Base-by-base conservation (phyloP, 768 basidiomycete species). In the Xerocomellus intermedius region DNA sequence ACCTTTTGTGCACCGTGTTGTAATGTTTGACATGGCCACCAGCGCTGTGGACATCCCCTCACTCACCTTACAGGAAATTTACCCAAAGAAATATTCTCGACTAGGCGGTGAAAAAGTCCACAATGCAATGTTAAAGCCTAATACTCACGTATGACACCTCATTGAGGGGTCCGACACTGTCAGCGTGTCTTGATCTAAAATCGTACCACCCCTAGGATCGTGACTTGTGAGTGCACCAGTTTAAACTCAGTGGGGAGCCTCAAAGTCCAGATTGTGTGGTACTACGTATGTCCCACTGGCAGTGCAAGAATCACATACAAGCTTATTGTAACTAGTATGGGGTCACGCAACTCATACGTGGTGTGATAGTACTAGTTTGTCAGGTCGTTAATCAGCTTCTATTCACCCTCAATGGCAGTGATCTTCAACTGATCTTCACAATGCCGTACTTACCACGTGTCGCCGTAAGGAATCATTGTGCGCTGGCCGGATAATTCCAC, bases 401-500 rank as follows among this genome's bases (percentile, higher is more conserved):
- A 51, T 62, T 62, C 54, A 39, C 65, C 52, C 52, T 50, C 66
- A 46, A 59, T 45, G 50, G 62, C 38, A 69, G 59, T 57, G 67
- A 67, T 67, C 66, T 64, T 64, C 66, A 58, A 67, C 56, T 58
- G 66, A 67, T 66, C 58, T 68, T 66, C 64, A 10, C 42, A 13
- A 48, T 61, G 64, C 58, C 58, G 58, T 61, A 61, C 43, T 36
- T 48, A 5, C 43, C 56, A 63, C 56, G 54, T 56, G 64, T 47
- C 19, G 14, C 9, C 48, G 46, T 21, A 43, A 42, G 48, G 38
- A 52, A 50, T 52, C 42, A 41, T 1, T 57, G 32, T 38, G 24
- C 24, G 24, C 24, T 50, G 21, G 30, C 19, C 50, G 21, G 30
- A 46, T 36, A 19, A 48, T 58, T 24, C 33, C 17, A 16, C 24